Evolutionary conservation across 768 basidiomycete species (phyloP), one percentile per base, ranked within the genome.

Genomic region (Boletus pseudopeckii): DNA sequence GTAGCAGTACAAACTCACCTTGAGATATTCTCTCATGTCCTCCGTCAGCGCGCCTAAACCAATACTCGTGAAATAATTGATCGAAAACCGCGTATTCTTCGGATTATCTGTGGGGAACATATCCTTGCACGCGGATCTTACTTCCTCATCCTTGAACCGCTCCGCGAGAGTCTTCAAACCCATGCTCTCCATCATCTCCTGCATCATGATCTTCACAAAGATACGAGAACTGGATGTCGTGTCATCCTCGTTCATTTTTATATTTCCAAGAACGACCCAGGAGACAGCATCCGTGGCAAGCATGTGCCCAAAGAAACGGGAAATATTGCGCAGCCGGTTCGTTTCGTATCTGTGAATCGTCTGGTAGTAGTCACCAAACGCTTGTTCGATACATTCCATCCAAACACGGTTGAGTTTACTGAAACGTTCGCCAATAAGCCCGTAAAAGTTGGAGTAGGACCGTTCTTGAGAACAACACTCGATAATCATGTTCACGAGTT

Each of bases 381-480:
- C 90, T 52, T 83, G 72, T 70, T 99, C 94, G 68, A 91, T 89
- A 59, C 78, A 80, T 41, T 94, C 92, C 54, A 88, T 90, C 95
- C 96, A 99, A 17, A 92, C 80, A 20, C 92, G 88, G 72, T 97
- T 96, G 65, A 98, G 80, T 73, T 97, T 95, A 75, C 90, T 88
- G 75, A 99, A 94, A 20, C 97, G 89, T 70, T 99, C 97, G 50
- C 93, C 93, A 57, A 97, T 80, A 20, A 98, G 84, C 13, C 97
- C 97, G 65, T 95, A 99, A 78, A 97, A 98, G n/a, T 81, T 90
- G 2, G 91, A 92, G 71, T 98, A 99, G 1, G 96, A 94, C 14
- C 97, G 89, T 70, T 98, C 97, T 76, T 99, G 97, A 2, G 97
- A 98, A 71, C 97, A 98, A 88, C 97, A 99, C 65, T 98, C 96